Evolutionary conservation across 2,329 filamentous ascomycete genomes (phyloP).

Genomic region (Dactylonectria estremocensis): DNA sequence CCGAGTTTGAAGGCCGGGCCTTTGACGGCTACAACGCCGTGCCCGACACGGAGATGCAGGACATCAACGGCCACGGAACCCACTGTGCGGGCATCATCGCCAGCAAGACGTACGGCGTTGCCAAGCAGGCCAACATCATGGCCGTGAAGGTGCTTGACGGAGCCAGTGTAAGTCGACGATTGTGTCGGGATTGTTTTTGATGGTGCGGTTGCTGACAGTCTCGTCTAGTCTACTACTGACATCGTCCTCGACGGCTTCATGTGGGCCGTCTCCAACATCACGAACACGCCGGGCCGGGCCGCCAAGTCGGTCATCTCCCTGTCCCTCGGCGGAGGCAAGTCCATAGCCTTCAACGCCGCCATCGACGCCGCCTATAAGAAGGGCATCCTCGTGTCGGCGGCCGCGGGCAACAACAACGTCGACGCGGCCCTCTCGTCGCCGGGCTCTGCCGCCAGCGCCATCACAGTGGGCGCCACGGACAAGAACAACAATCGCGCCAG

Average conservation of each 20-base stretch:
- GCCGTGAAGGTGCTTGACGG: slow-evolving; percentile 63
- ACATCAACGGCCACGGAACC: slow-evolving; percentile 63
- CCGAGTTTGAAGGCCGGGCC: slow-evolving; percentile 62
- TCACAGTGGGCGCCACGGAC: slow-evolving; percentile 69
- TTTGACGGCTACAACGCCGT: slow-evolving; percentile 55
- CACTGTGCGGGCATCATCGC: slow-evolving; percentile 64
- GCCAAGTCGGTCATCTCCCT: slow-evolving; percentile 67
- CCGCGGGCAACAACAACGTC: slow-evolving; percentile 67
- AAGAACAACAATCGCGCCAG: slow-evolving; percentile 54
- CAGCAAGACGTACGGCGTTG: slow-evolving; percentile 61
- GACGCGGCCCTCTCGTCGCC: slow-evolving; percentile 61
- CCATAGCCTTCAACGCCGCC: slow-evolving; percentile 65
- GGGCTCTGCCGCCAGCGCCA: slow-evolving; percentile 62
- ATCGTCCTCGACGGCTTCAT: slow-evolving; percentile 52
- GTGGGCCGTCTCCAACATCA: slow-evolving; percentile 61
- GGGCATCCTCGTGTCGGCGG: slow-evolving; percentile 68
- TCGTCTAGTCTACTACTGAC: slow-evolving; percentile 40
- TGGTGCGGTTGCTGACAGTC: neutral
- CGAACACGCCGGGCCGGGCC: slow-evolving; percentile 54
- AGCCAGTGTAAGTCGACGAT: slow-evolving; percentile 30
- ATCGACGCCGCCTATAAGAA: slow-evolving; percentile 61
- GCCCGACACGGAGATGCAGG: slow-evolving; percentile 51
- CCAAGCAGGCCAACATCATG: slow-evolving; percentile 60
- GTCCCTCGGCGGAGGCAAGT: slow-evolving; percentile 66
- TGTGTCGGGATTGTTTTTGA: neutral